Conservation (phyloP, 345 rosid genomes). For the Eucalyptus viminalis region DNA sequence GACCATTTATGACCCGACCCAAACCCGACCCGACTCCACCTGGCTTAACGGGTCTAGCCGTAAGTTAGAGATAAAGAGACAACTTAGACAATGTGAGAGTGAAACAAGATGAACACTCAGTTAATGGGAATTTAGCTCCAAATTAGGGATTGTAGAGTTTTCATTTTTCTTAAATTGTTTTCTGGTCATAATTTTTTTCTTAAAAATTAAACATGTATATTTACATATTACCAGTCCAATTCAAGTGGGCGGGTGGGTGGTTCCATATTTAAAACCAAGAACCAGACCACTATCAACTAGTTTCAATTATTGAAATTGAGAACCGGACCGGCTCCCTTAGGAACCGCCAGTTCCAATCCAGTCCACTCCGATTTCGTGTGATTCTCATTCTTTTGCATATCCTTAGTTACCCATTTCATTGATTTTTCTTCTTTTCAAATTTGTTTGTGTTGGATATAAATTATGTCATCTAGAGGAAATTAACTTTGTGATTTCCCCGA, state of each 20-base stretch:
- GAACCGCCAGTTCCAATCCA: fast-evolving
- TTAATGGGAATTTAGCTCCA: too few species aligned
- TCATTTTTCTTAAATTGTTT: too few species aligned
- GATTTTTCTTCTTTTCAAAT: neutral
- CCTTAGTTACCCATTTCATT: neutral
- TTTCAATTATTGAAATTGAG: fast-evolving
- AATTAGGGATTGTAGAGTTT: too few species aligned
- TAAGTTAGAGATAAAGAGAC: too few species aligned
- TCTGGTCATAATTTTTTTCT: too few species aligned
- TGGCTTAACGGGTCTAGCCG: too few species aligned
- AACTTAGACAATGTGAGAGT: fast-evolving
- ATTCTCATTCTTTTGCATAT: too few species aligned
- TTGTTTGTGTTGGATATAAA: neutral
- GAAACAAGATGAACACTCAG: too few species aligned
- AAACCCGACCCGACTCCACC: too few species aligned
- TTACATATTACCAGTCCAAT: fast-evolving
- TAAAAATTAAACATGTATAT: too few species aligned
- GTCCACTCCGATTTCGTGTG: fast-evolving
- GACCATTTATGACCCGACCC: too few species aligned
- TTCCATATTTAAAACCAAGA: fast-evolving
- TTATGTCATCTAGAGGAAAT: neutral
- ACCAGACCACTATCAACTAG: fast-evolving
- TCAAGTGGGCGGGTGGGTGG: fast-evolving
- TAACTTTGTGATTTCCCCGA: neutral
- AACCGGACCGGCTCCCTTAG: fast-evolving